Percentiles rank a stretch among this genome's conserved stretches.
phyloP scores from a whole-genome alignment of 2,329 filamentous ascomycete species.

The Saccharata proteae region DNA sequence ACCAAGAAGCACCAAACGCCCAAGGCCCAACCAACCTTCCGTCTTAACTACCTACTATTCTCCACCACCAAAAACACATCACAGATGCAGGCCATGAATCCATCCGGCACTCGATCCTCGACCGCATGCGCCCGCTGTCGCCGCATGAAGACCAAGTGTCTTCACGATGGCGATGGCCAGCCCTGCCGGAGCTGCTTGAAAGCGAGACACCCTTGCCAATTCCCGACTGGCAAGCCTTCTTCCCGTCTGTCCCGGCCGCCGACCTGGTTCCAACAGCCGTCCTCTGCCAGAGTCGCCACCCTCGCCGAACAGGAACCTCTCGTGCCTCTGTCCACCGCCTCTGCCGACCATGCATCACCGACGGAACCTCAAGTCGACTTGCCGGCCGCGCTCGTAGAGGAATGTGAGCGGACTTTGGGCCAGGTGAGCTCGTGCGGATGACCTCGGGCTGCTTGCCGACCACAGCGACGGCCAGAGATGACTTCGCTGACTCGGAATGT shows the following conservation, averaged over 20 bases:
- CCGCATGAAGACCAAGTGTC: conserved; percentile 7
- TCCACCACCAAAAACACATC: too few species aligned
- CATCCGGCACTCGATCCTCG: conserved; percentile 5
- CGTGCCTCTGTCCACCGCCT: neutral
- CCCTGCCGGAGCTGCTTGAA: conserved; percentile 7
- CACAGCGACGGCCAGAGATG: too few species aligned
- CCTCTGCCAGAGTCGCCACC: conserved; percentile 1
- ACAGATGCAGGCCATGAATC: conserved; percentile 6
- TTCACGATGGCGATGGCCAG: conserved; percentile 7
- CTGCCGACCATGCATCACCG: neutral
- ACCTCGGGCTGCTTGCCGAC: conserved; percentile 4
- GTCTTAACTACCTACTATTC: too few species aligned
- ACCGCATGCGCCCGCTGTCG: conserved; percentile 7
- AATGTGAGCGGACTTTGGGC: too few species aligned
- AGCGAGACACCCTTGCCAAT: conserved; percentile 6
- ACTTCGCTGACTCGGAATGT: conserved; percentile 6
- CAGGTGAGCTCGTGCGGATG: too few species aligned
- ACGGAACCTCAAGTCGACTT: too few species aligned
- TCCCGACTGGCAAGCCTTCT: conserved; percentile 7
- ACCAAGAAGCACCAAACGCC: too few species aligned
- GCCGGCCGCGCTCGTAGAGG: too few species aligned
- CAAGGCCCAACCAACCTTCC: too few species aligned
- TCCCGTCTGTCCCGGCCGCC: conserved; percentile 4
- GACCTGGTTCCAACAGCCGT: conserved; percentile 1
- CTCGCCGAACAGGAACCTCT: conserved; percentile 2